Base-by-base conservation (phyloP, 108 stramenopile genomes). In the Stephanodiscus triporus region DNA sequence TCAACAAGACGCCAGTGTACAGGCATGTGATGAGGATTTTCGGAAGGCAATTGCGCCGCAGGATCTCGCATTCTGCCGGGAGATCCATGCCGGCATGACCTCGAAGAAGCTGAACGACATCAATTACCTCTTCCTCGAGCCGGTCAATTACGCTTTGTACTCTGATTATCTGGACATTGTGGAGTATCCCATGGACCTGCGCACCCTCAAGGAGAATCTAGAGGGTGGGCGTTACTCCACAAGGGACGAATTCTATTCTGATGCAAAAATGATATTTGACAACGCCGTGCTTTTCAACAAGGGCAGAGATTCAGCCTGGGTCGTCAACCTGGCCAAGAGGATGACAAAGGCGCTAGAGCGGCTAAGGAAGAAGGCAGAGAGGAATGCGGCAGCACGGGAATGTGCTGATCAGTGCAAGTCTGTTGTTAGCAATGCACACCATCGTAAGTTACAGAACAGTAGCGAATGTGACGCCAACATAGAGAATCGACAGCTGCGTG, bases 231-330 rank as follows among this genome's bases (percentile, higher is more conserved):
- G 48, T 4, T 94, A 94, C 72, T 16, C 64, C 4, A 73, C 49
- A 0, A 60, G 68, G 17, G 76, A 78, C 9, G 73, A 73, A 38
- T 73, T 73, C 26, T 73, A 40, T 6, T 29, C 55, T 4, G 73
- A 73, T 19, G 67, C 63, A 6, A 34, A 59, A 17, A 37, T 73
- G 73, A 65, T 73, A 63, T 73, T 73, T 42, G 84, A 88, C 16
- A 94, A 94, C 73, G 93, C 93, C 16, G 78, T 89, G 6, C 42
- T 66, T 7, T 94, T 88, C 68, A 91, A 94, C 61, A 63, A 48
- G 9, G 76, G 68, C 26, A 71, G 76, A 10, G 80, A 85, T 48
- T 86, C 84, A n/a, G 80, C 73, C 30, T 92, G 84, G 71, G 85
- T 94, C 29, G 76, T 87, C 32, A 79, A 84, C 27, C 50, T 86